Base-by-base conservation (phyloP, 345 rosid species). In the Pseudoturritis turrita region DNA sequence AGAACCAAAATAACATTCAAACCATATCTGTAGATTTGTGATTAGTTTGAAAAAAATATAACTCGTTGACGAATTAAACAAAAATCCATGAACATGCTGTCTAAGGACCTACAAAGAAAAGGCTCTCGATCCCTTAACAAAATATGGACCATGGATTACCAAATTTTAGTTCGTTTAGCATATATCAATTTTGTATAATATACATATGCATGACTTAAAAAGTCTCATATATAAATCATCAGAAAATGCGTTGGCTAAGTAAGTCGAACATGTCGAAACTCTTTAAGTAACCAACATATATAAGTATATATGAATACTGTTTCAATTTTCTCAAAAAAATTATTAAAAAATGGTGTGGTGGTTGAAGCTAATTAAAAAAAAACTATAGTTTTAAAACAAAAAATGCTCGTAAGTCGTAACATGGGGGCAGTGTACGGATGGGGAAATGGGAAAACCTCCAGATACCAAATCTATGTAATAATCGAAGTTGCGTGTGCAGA, bases 1-100 rank as follows among this genome's bases (percentile, higher is more conserved):
- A 74, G 28, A n/a, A 74, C 77, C 77, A 74, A 74, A 58, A 66
- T 57, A 74, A 74, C 67, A 66, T 39, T 74, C 72, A 74, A 65
- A 28, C 19, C 36, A 15, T 65, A 65, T 29, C 45, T 53, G 47
- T 65, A 39, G 26, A 65, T 6, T 13, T 41, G 51, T 65, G 60
- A 47, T 49, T 68, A 55, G 43, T 43, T 29, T 54, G 63, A 55
- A 28, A 36, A 57, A 19, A 33, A 33, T 7, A 18, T 7, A 36
- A 26, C 17, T 73, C 43, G 45, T 47, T 56, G 72, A 73, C 59
- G 3, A 35, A 21, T 5, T 12, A 57, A 21, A 49, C 51, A 55
- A 62, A 25, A 15, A 35, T 45, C n/a, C 51, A 73, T 14, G 10
- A 26, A n/a, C 44, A 37, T 65, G 64, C 21, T 54, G 66, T 26